These are phyloP conservation scores for Tolypocladium tropicale DNA, from an alignment of 2,329 filamentous ascomycete genomes.

Conservation along the genomic window DNA sequence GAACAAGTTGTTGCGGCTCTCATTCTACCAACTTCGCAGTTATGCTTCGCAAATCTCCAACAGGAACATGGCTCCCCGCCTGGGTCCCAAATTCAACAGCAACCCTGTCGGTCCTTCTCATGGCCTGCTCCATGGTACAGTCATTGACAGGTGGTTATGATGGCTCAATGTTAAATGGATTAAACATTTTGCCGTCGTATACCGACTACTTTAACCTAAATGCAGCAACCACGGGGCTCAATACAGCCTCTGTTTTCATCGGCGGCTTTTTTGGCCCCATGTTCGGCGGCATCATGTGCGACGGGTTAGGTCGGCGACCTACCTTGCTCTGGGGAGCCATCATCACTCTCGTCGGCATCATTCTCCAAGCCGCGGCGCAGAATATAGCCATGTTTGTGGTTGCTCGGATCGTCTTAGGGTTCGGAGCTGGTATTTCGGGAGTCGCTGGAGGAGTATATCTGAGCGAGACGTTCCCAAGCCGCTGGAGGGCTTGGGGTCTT, in stretches of 20 bases:
- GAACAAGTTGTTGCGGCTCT: no score
- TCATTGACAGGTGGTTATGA: not conserved
- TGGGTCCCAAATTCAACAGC: not conserved
- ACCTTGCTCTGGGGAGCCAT: not conserved
- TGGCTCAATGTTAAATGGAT: not conserved
- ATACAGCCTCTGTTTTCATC: not conserved
- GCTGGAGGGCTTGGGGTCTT: not conserved
- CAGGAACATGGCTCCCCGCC: not conserved
- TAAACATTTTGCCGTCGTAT: not conserved
- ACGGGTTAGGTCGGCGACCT: not conserved
- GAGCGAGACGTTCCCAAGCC: not conserved
- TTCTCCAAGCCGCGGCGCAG: not conserved
- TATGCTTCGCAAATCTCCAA: not conserved
- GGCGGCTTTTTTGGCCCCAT: not conserved
- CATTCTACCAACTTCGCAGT: not conserved
- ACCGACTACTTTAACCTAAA: not conserved
- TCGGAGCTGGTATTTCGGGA: not conserved
- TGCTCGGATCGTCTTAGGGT: not conserved
- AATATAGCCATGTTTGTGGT: not conserved
- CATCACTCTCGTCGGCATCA: not conserved
- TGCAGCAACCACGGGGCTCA: not conserved
- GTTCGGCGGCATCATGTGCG: not conserved
- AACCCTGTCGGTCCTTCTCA: not conserved
- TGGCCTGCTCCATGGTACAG: not conserved
- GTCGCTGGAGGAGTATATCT: not conserved